Conservation (phyloP, 1,139 yeast species). For the Groenewaldozyma auringiensis region DNA sequence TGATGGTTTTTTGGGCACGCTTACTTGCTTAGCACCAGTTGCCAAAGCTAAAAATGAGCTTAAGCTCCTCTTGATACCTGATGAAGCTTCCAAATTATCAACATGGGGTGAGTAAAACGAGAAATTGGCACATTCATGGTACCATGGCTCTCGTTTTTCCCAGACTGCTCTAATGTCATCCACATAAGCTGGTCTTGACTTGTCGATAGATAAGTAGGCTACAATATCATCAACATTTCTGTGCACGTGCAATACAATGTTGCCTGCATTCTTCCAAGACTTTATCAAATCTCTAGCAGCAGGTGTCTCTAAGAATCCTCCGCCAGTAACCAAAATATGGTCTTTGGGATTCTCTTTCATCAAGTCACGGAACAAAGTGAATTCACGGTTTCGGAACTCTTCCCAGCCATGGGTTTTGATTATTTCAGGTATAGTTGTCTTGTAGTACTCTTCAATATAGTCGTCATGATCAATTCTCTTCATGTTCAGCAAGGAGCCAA, state of each 20-base stretch:
- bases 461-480: constrained; percentile 72
- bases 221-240: constrained; percentile 80
- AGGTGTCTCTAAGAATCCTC: constrained; percentile 82
- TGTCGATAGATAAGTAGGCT: constrained; percentile 62
- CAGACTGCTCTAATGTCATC: constrained; percentile 73
- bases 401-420: constrained; percentile 79
- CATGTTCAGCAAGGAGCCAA: constrained; percentile 65
- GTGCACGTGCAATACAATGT: constrained; percentile 82
- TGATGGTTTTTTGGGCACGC: constrained; percentile 50
- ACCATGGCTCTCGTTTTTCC: constrained; percentile 73
- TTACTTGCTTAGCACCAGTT: constrained; percentile 45
- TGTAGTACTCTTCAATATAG: constrained; percentile 50
- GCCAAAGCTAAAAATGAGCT: constrained; percentile 51
- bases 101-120: constrained; percentile 75
- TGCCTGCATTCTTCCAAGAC: constrained; percentile 48
- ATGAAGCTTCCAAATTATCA: constrained; percentile 46
- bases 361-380: constrained; percentile 47
- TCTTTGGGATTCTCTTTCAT: constrained; percentile 45
- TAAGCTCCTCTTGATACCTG: constrained; percentile 52
- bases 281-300: constrained; percentile 58
- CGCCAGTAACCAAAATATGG: constrained; percentile 85
- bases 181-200: constrained; percentile 78
- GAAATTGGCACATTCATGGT: constrained; percentile 67
- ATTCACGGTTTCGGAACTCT: constrained; percentile 65
- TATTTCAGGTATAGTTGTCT: constrained; percentile 54